Conservation (phyloP, 345 rosid genomes). For the Rhizophora apiculata region DNA sequence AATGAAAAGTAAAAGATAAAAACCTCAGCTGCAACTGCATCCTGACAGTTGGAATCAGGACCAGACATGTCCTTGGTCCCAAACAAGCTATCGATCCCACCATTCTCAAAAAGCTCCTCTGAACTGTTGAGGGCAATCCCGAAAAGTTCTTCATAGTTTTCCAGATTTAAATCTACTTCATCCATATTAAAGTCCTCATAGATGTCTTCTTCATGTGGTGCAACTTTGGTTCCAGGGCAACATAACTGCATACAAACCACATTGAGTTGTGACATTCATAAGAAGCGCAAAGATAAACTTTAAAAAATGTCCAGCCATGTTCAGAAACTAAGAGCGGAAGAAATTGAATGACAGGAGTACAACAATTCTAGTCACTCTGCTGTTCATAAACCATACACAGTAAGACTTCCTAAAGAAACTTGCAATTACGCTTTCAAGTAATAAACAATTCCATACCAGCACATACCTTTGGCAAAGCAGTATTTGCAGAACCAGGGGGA, state of each 20-base stretch:
- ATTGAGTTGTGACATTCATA: slow-evolving; percentile 8
- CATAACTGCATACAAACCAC: slow-evolving; percentile 38
- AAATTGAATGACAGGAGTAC: too few species aligned
- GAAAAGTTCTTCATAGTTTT: slow-evolving; percentile 94
- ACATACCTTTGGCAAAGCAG: slow-evolving; percentile 55
- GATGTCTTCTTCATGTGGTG: slow-evolving; percentile 50
- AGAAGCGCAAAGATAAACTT: slow-evolving; percentile 3
- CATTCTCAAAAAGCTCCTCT: slow-evolving; percentile 75
- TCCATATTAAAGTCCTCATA: slow-evolving; percentile 67
- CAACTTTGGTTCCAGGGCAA: slow-evolving; percentile 39
- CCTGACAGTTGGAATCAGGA: slow-evolving; percentile 54
- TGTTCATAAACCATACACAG: background rate
- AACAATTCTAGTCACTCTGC: too few species aligned
- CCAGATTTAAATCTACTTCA: slow-evolving; percentile 78
- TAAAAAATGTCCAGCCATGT: background rate
- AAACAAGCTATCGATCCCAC: slow-evolving; percentile 86
- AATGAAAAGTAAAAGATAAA: slow-evolving; percentile 12
- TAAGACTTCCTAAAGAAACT: background rate
- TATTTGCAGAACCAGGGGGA: slow-evolving; percentile 38
- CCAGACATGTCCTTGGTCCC: slow-evolving; percentile 50
- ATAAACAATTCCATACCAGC: background rate
- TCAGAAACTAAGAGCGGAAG: background rate
- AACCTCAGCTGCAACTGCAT: slow-evolving; percentile 66
- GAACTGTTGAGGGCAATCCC: slow-evolving; percentile 72
- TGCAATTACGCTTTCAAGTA: slow-evolving; percentile 3